Base-by-base conservation (phyloP, 2,329 filamentous ascomycete genomes). In the Cadophora malorum region DNA sequence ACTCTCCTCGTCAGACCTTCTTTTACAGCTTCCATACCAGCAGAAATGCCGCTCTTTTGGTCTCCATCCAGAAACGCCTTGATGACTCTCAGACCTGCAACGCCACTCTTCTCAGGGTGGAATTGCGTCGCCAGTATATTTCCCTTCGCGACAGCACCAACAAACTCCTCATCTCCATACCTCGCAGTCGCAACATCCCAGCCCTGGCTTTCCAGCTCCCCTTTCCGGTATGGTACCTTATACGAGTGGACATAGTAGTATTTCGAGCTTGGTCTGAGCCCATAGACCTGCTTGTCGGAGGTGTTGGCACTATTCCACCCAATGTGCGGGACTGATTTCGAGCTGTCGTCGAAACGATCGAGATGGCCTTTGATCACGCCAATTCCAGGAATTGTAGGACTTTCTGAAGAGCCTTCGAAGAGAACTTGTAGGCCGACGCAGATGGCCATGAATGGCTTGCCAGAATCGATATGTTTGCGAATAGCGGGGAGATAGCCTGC, bases 231-330 rank as follows among this genome's bases (percentile, higher is more conserved):
- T 3, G 90, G 90, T 31, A 89, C 90, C 67, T 94, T 94, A 81
- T 96, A 99, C 1, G 93, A 94, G 84, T 99, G 96, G 66, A 99
- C 95, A 78, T 99, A 99, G 82, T 99, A 99, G 84, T 99, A 99
- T 80, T 98, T 99, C 77, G 92, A 97, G 64, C 86, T 85, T 0
- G 92, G 90, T 33, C 87, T 84, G 64, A 99, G 81, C 67, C 91
- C 94, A 79, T 95, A 97, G 67, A 98, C 86, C 73, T 84, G 86
- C 70, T 86, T 81, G 21, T 81, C 77, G 69, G 73, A 77, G 10
- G 90, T 88, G 74, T 90, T 90, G 55, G 96, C 96, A 74, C 90
- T 94, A 81, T 99, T 99, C 96, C 96, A 99, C 65, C 96, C 96
- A 79, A 99, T 99, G 81, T 99, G 96, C 49, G 96, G 96, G n/a